A percentile compares a stretch with the other conserved stretches of the same genome.
Conservation (phyloP, 2,329 filamentous ascomycete species). For the Geosmithia putterillii region DNA sequence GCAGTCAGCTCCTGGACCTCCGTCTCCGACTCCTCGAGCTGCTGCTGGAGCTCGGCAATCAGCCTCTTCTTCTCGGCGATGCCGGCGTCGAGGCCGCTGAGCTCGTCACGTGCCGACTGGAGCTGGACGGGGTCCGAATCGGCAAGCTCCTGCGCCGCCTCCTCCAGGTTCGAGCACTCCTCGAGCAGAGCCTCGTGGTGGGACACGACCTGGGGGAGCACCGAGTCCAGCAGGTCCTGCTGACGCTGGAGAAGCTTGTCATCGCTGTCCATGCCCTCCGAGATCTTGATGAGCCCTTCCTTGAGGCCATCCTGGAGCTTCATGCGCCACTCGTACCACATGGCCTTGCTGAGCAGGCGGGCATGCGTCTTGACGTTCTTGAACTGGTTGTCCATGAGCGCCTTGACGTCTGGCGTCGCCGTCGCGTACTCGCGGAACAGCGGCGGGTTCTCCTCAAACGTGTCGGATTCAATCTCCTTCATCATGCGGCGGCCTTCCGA, state of each 20-base stretch:
- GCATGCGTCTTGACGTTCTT: conserved; percentile 95
- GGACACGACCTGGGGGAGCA: conserved; percentile 52
- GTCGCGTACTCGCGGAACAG: conserved; percentile 86
- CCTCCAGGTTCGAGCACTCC: conserved; percentile 57
- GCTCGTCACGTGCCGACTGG: conserved; percentile 54
- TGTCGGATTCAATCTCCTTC: conserved; percentile 80
- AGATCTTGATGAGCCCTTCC: conserved; percentile 64
- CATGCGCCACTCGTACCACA: conserved; percentile 98
- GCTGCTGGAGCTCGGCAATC: conserved; percentile 52
- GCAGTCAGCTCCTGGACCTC: conserved; percentile 49
- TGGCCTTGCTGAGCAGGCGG: conserved; percentile 79
- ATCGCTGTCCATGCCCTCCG: conserved; percentile 66
- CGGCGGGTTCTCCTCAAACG: conserved; percentile 78
- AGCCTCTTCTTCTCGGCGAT: conserved; percentile 57
- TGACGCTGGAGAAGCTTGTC: conserved; percentile 54
- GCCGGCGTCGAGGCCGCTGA: conserved; percentile 52
- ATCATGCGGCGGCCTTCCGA: conserved; percentile 84
- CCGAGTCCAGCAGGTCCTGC: conserved; percentile 52
- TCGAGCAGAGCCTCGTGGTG: conserved; percentile 48
- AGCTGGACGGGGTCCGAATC: conserved; percentile 75
- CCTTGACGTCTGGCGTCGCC: conserved; percentile 69
- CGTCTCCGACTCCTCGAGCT: conserved; percentile 55
- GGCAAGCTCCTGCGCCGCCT: conserved; percentile 61
- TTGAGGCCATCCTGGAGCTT: conserved; percentile 73
- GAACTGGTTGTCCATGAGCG: conserved; percentile 91